Evolutionary conservation across 345 rosid genomes (phyloP).

Genomic region (Gossypium longicalyx): DNA sequence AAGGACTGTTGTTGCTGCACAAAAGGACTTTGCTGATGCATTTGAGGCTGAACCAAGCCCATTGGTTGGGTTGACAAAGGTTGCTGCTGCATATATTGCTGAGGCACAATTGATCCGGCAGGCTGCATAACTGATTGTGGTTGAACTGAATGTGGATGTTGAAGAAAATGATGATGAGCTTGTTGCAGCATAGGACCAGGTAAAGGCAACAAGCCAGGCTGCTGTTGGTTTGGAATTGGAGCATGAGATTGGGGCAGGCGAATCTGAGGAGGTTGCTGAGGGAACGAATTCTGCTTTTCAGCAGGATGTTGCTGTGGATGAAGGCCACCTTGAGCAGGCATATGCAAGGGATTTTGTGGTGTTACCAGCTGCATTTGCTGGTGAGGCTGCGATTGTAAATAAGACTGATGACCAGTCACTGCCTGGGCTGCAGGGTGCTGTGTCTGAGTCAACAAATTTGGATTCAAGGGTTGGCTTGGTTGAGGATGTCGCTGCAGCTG

Average conservation of each 20-base stretch:
- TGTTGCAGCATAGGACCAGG: conserved; percentile 33
- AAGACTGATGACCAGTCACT: conserved; percentile 53
- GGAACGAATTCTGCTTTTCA: conserved; percentile 41
- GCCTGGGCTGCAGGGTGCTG: conserved; percentile 36
- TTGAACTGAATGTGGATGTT: conserved; percentile 36
- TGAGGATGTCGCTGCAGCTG: conserved; percentile 31
- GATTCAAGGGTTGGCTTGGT: conserved; percentile 31
- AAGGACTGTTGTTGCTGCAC: conserved; percentile 37
- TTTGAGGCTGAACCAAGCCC: conserved; percentile 35
- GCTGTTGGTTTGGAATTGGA: conserved; percentile 39
- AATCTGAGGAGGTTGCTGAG: conserved; percentile 44
- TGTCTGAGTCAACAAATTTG: conserved; percentile 31
- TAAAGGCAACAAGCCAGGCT: conserved; percentile 35
- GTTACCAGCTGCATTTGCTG: conserved; percentile 38
- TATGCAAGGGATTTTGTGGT: conserved; percentile 29
- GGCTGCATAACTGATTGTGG: conserved; percentile 38
- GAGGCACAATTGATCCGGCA: conserved; percentile 38
- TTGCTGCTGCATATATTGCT: conserved; percentile 42
- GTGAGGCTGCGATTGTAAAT: conserved; percentile 40
- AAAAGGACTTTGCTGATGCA: conserved; percentile 34
- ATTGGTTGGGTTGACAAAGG: conserved; percentile 40
- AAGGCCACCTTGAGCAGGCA: conserved; percentile 37
- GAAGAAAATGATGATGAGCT: conserved; percentile 30
- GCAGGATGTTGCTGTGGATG: conserved; percentile 33
- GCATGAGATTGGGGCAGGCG: conserved; percentile 41